Evolutionary conservation across 2,329 filamentous ascomycete genomes (phyloP).

Genomic region (Hymenoscyphus repandus): DNA sequence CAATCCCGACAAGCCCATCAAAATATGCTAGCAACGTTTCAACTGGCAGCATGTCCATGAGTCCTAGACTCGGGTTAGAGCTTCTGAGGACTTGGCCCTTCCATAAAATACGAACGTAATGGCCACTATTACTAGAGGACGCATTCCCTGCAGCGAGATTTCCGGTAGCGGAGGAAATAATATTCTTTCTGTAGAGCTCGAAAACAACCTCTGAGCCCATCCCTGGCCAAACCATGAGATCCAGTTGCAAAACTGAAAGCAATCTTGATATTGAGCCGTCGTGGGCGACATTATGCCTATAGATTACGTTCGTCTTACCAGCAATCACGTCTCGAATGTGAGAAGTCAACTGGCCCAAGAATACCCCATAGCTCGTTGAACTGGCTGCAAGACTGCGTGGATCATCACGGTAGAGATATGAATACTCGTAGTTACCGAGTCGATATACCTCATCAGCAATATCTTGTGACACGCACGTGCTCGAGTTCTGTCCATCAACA

Average conservation of each 20-base stretch:
- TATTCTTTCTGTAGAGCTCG: constrained; percentile 56
- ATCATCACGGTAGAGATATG: constrained; percentile 67
- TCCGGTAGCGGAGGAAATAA: constrained; percentile 6
- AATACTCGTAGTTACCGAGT: constrained; percentile 76
- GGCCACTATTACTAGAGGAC: constrained; percentile 23
- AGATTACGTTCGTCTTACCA: constrained; percentile 43
- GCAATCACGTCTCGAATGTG: constrained; percentile 53
- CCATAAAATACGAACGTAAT: constrained; percentile 65
- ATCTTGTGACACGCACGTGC: constrained; percentile 55
- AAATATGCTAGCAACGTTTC: constrained; percentile 63
- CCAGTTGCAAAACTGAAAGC: constrained; percentile 65
- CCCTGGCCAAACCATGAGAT: constrained; percentile 77
- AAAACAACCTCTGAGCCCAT: constrained; percentile 78
- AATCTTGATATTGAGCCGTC: constrained; percentile 67
- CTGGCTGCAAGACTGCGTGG: constrained; percentile 57
- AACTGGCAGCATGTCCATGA: constrained; percentile 65
- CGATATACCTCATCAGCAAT: constrained; percentile 68
- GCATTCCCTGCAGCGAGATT: no score
- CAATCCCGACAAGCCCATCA: constrained; percentile 60
- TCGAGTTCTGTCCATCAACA: constrained; percentile 39
- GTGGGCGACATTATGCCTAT: constrained; percentile 75
- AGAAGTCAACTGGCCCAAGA: constrained; percentile 63
- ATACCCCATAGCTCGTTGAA: constrained; percentile 62
- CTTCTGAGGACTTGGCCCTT: constrained; percentile 62
- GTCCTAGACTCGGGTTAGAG: constrained; percentile 62